Conservation (phyloP, 1,284 basidiomycete genomes). For the Ceratorhiza oryzae-sativae region DNA sequence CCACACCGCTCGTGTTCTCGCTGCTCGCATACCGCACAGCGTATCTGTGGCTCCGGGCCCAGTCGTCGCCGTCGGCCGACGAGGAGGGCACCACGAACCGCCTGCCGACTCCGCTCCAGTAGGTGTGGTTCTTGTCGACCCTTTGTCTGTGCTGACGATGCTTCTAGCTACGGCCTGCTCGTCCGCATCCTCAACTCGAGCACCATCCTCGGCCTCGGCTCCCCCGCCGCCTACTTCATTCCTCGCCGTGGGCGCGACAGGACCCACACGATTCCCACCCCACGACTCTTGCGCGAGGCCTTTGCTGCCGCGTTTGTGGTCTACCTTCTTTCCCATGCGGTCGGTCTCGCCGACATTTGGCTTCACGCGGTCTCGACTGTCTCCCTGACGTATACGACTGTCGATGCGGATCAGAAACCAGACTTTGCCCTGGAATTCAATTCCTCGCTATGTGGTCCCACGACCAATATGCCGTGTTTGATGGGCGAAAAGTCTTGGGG, state of each 20-base stretch:
- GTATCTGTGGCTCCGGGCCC: conserved; percentile 28
- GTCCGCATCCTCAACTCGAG: conserved; percentile 38
- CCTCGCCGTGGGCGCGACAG: conserved; percentile 1
- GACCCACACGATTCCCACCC: background rate
- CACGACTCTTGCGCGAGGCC: conserved; percentile 32
- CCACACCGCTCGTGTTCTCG: conserved; percentile 24
- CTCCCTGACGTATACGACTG: background rate
- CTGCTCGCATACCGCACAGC: conserved; percentile 33
- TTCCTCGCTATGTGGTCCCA: conserved; percentile 7
- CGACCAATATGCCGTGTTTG: conserved; percentile 7
- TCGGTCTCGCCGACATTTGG: conserved; percentile 37
- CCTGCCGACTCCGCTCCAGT: conserved; percentile 29
- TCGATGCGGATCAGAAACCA: background rate
- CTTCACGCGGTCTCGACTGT: conserved; percentile 24
- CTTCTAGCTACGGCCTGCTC: conserved; percentile 29
- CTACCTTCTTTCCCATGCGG: conserved; percentile 34
- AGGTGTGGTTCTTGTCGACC: background rate
- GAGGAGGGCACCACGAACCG: conserved; percentile 10
- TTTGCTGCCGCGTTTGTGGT: conserved; percentile 32
- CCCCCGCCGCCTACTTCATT: conserved; percentile 15
- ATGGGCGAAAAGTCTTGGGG: conserved; percentile 7
- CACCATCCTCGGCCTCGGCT: conserved; percentile 38
- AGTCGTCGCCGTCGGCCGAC: conserved; percentile 14
- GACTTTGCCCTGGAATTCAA: conserved; percentile 24
- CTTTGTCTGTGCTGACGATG: conserved; percentile 1